phyloP scores from a whole-genome alignment of 805 yeast species.

The Yamadazyma sp. region DNA sequence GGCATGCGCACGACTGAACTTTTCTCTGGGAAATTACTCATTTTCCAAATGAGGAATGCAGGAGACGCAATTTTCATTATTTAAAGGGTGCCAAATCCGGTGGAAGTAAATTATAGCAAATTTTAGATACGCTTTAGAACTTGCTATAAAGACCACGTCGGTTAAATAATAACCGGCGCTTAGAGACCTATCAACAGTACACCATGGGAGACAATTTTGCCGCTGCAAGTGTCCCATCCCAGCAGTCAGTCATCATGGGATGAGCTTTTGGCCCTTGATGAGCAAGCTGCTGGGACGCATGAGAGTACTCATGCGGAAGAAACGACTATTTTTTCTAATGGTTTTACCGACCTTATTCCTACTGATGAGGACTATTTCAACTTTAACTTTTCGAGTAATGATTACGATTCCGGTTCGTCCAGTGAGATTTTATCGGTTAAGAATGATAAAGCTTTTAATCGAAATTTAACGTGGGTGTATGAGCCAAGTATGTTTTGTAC shows the following conservation, averaged over 20 bases:
- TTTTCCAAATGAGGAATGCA: conserved; percentile 3
- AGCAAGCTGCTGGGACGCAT: conserved; percentile 3
- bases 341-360: too few species aligned
- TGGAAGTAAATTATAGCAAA: conserved; percentile 2
- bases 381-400: neutral
- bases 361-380: neutral
- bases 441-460: neutral
- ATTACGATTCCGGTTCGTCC: conserved; percentile 1
- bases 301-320: neutral
- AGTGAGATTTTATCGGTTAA: neutral
- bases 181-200: conserved; percentile 3
- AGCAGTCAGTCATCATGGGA: conserved; percentile 2
- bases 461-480: neutral
- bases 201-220: conserved; percentile 8
- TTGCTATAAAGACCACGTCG: conserved; percentile 3
- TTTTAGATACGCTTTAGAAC: neutral
- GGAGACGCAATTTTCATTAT: neutral
- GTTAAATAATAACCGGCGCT: conserved; percentile 5
- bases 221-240: conserved; percentile 5
- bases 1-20: neutral
- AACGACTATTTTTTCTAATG: too few species aligned
- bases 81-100: neutral
- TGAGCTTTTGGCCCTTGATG: conserved; percentile 2
- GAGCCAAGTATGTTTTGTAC: neutral
- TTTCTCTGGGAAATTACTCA: conserved; percentile 6